phyloP scores from a whole-genome alignment of 2,329 filamentous ascomycete species.

The Trichoderma sp. region DNA sequence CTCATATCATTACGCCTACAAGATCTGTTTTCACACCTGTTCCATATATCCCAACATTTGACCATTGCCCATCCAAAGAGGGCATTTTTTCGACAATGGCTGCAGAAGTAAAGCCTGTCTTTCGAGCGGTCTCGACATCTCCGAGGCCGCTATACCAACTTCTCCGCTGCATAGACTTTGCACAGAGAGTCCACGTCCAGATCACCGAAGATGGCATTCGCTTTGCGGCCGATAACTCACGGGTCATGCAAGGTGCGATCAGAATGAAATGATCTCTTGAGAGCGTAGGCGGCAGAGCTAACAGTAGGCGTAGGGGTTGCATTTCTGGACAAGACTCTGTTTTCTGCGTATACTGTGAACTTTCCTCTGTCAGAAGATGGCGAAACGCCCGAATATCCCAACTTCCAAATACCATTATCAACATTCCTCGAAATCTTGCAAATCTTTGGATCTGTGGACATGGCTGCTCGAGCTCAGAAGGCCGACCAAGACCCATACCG shows the following conservation, averaged over 20 bases:
- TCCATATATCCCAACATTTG: conserved; percentile 1
- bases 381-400: conserved; percentile 50
- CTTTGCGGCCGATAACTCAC: conserved; percentile 83
- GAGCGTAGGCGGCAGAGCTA: conserved; percentile 1
- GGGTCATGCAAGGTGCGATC: conserved; percentile 79
- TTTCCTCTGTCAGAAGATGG: conserved; percentile 39
- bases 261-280: conserved; percentile 1
- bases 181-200: conserved; percentile 60
- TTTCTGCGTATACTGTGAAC: conserved; percentile 78
- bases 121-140: conserved; percentile 74
- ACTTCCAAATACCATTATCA: conserved; percentile 82
- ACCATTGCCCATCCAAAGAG: not conserved
- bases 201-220: conserved; percentile 82
- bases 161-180: conserved; percentile 57
- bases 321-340: conserved; percentile 84
- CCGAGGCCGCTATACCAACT: conserved; percentile 70
- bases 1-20: not conserved
- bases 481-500: conserved; percentile 59
- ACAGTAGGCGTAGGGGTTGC: conserved; percentile 45
- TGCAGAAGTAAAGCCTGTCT: conserved; percentile 50
- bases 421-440: conserved; percentile 91
- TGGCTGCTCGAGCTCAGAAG: conserved; percentile 55
- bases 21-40: not conserved
- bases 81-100: conserved; percentile 27
- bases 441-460: conserved; percentile 85